Conservation (phyloP, 306 rosid species). For the Pueraria montana region DNA sequence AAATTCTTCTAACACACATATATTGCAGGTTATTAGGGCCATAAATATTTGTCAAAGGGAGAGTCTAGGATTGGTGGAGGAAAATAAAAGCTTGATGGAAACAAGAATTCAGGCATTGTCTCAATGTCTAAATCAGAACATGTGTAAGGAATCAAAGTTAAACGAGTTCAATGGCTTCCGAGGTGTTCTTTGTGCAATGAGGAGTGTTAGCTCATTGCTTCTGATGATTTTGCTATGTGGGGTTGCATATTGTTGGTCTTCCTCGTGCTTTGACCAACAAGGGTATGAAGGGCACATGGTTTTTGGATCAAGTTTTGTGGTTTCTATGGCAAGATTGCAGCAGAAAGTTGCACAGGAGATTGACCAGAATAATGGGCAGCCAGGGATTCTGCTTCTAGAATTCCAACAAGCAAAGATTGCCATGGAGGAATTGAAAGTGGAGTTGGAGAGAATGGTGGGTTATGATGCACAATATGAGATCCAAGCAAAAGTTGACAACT, state of each 20-base stretch:
- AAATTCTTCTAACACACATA: not conserved
- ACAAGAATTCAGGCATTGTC: slow-evolving; percentile 67
- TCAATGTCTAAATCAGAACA: slow-evolving; percentile 46
- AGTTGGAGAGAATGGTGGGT: slow-evolving; percentile 56
- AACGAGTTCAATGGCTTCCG: slow-evolving; percentile 75
- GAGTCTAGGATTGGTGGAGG: slow-evolving; percentile 63
- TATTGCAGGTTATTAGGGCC: slow-evolving; percentile 60
- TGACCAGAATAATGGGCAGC: slow-evolving; percentile 54
- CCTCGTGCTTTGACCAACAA: slow-evolving; percentile 53
- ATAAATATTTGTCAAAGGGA: slow-evolving; percentile 64
- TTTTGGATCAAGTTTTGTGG: slow-evolving; percentile 60
- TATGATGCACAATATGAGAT: slow-evolving; percentile 43
- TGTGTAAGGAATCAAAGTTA: slow-evolving; percentile 57
- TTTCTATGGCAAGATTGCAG: slow-evolving; percentile 57
- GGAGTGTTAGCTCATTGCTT: slow-evolving; percentile 67
- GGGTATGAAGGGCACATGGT: slow-evolving; percentile 48
- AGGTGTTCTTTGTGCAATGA: slow-evolving; percentile 74
- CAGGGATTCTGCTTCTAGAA: slow-evolving; percentile 70
- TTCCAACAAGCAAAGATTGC: slow-evolving; percentile 59
- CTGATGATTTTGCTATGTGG: slow-evolving; percentile 66
- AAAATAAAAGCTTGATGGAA: slow-evolving; percentile 62
- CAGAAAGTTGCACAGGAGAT: slow-evolving; percentile 64
- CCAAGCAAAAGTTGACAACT: slow-evolving; percentile 54
- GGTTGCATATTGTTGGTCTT: slow-evolving; percentile 65
- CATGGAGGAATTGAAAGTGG: slow-evolving; percentile 62